Conservation (phyloP, 1,284 basidiomycete species). For the Ceratobasidium theobromae region DNA sequence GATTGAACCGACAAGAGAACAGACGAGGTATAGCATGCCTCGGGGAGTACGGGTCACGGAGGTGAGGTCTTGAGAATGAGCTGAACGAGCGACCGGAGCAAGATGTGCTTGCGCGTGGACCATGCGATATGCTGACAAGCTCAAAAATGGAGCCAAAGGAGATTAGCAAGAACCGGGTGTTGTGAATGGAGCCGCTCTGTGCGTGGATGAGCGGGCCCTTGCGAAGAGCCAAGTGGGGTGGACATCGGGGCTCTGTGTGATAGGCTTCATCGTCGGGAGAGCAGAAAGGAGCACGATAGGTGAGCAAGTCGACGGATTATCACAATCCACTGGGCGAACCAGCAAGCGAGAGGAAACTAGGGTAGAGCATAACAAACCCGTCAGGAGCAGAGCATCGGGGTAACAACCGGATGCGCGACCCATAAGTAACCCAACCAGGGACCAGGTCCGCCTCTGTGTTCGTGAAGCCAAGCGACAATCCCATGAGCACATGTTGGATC, state of each 20-base stretch:
- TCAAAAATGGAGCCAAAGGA: slow-evolving; percentile 11
- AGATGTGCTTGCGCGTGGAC: slow-evolving; percentile 20
- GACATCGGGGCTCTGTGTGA: slow-evolving; percentile 4
- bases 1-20: background rate
- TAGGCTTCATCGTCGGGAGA: slow-evolving; percentile 11
- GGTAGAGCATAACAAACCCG: slow-evolving; percentile 10
- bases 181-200: slow-evolving; percentile 21
- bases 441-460: slow-evolving; percentile 24
- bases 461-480: slow-evolving; percentile 29
- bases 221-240: background rate
- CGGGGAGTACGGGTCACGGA: slow-evolving; percentile 14
- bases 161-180: slow-evolving; percentile 3
- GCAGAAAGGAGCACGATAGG: slow-evolving; percentile 8
- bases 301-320: slow-evolving; percentile 1
- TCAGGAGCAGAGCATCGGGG: slow-evolving; percentile 17
- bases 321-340: slow-evolving; percentile 21
- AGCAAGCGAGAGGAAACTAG: slow-evolving; percentile 22
- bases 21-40: slow-evolving; percentile 8
- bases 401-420: slow-evolving; percentile 8
- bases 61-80: background rate
- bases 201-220: slow-evolving; percentile 26
- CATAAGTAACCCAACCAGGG: background rate
- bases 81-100: background rate
- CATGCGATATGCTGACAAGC: background rate
- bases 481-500: background rate